Evolutionary conservation across 1,139 yeast species (phyloP), one percentile per base, ranked within the genome.

Genomic region (Suhomyces coccinellae): DNA sequence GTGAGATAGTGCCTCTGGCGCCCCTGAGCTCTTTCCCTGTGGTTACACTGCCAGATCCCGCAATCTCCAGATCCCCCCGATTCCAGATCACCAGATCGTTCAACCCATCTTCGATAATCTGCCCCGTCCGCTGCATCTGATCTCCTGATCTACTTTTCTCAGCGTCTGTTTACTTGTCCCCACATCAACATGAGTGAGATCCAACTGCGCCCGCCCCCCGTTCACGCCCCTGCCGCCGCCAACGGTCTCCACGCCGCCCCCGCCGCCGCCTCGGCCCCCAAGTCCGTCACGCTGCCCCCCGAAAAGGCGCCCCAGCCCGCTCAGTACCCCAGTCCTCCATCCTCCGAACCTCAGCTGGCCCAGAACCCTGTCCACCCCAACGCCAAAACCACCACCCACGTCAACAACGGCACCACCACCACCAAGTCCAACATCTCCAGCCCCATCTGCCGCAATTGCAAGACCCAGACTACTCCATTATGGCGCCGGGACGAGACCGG

Each of bases 401-500:
- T 71, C 41, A 69, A 63, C 50, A 71, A 71, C 51, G 77, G 77
- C 29, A 69, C 76, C 43, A 69, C 77, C 36, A 70, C 77, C 38
- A 62, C 78, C 35, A 73, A 73, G 51, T 61, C 76, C 7, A 80
- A 79, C 54, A 75, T 80, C 48, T 65, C 83, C 6, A 71, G 81
- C 34, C 91, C 97, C 1, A 78, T 85, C 17, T 91, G 97, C 65
- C 88, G 86, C 55, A 91, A 91, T 64, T 91, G 98, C 68, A 80
- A 85, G 56, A 91, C 98, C 6, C 87, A 88, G 49, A 90, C 93
- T 1, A 91, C 98, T 1, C 98, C 98, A 0, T 71, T 91, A 24
- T 91, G 98, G 98, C 77, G 98, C 65, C 75, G 97, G 55, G 96
- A 90, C 65, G 97, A 90, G 61, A 80, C 87, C 14, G 98, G 98